A percentile compares a stretch with the other conserved stretches of the same genome.
Conservation (phyloP, 495 filamentous ascomycete genomes). For the Hypoxylon intermedium region DNA sequence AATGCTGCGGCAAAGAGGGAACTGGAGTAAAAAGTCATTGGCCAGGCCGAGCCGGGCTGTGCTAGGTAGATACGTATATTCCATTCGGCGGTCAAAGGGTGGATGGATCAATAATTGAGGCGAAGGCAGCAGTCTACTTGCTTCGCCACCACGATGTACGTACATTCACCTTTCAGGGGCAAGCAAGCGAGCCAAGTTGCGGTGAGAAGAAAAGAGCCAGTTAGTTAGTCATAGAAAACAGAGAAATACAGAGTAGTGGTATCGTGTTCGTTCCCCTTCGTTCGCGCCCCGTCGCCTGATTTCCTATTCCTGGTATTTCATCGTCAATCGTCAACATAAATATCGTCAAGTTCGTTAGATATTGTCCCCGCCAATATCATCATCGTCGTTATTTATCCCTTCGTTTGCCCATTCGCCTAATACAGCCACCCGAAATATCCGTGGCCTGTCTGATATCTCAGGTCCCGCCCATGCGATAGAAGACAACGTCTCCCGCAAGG, state of each 20-base stretch:
- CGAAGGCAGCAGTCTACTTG: constrained; percentile 16
- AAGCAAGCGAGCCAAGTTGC: constrained; percentile 27
- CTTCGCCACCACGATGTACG: constrained; percentile 27
- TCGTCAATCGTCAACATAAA: constrained; percentile 3
- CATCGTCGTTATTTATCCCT: constrained; percentile 13
- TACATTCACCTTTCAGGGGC: constrained; percentile 1
- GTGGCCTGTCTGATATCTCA: background rate
- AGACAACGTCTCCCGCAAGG: constrained; percentile 10
- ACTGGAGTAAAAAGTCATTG: background rate
- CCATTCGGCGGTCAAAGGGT: constrained; percentile 10
- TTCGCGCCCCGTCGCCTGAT: constrained; percentile 16
- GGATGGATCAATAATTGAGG: constrained; percentile 12
- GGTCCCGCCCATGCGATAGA: background rate
- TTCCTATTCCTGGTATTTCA: background rate
- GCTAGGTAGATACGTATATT: too few relatives aligned
- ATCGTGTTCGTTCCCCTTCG: constrained; percentile 17
- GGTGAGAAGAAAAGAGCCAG: constrained; percentile 13
- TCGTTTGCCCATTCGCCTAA: constrained; percentile 14
- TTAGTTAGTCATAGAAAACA: constrained; percentile 12
- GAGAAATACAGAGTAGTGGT: background rate
- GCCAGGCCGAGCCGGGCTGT: too few relatives aligned
- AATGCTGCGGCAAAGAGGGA: background rate
- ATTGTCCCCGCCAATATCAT: too few relatives aligned
- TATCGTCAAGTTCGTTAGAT: background rate
- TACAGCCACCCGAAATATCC: background rate